Evolutionary conservation across 169 alveolate genomes (phyloP), one percentile per base, ranked within the genome.

Genomic region (Babesia ovis): DNA sequence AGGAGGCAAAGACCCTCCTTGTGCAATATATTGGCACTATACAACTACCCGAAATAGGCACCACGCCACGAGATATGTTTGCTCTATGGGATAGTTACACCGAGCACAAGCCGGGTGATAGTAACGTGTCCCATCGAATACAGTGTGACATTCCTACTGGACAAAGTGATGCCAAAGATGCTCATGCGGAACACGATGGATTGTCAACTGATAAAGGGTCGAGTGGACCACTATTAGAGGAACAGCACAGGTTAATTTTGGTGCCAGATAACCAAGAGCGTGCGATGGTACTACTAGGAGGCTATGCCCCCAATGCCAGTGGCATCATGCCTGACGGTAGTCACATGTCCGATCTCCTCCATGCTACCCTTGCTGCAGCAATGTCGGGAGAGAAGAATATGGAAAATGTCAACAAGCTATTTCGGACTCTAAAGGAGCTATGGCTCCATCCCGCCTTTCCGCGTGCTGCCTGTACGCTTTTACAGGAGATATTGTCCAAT

Each of bases 271-370:
- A 86, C 61, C 91, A 90, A 75, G 89, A 88, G 53, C 91, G 91
- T 18, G 95, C 93, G 16, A 76, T 91, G 56, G 91, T 91, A 42
- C 85, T 85, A 27, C 74, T 89, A 54, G 91, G 85, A 42, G 95
- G 95, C 50, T 80, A 80, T 62, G 92, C 93, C 23, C 91, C 94
- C 39, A 91, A 91, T 56, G 66, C 86, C 16, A 85, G 91, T 70
- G 95, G 95, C 23, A 70, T 85, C 60, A 58, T 84, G 55, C 75
- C 91, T n/a, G 89, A 89, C 53, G 95, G 94, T n/a, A 48, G 77
- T 32, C 91, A 86, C 80, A 61, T 87, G 69, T 71, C 90, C 27
- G 57, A 76, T 34, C 16, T 79, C 8, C 45, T 79, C 70, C 81
- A 79, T 35, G 32, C 23, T 41, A 25, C 70, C 39, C 64, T 79